phyloP scores from a whole-genome alignment of 805 yeast species.

The Hanseniaspora hatyaiensis region DNA sequence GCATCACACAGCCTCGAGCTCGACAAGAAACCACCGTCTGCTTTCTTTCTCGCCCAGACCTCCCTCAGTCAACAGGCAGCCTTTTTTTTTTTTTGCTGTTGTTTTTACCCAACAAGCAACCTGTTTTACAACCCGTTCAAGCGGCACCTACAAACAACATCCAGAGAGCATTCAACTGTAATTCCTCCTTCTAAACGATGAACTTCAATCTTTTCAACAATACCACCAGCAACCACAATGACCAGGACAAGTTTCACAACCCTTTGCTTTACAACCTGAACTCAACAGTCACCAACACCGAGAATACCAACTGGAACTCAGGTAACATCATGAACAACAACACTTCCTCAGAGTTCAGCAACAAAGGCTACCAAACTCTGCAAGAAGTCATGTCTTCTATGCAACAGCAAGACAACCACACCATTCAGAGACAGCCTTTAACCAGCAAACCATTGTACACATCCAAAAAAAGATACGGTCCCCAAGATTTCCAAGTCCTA shows the following conservation, averaged over 20 bases:
- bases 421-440: not conserved
- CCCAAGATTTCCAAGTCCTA: conserved; percentile 86
- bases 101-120: no score
- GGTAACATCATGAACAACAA: not conserved
- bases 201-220: not conserved
- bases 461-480: conserved; percentile 45
- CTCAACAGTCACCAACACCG: conserved; percentile 2
- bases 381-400: conserved; percentile 15
- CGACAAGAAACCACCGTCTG: no score
- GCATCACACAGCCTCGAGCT: no score
- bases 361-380: conserved; percentile 13
- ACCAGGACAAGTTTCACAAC: conserved; percentile 11
- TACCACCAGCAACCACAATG: not conserved
- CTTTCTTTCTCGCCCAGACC: no score
- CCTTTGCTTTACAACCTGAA: conserved; percentile 11
- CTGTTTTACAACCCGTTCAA: no score
- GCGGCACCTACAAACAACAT: no score
- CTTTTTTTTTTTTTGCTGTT: no score
- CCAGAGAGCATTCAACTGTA: not conserved
- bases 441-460: not conserved
- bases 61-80: no score
- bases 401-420: conserved; percentile 1
- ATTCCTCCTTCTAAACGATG: not conserved
- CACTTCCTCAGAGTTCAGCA: conserved; percentile 8
- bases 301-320: conserved; percentile 5